A percentile compares a stretch with the other conserved stretches of the same genome.
phyloP scores from a whole-genome alignment of 306 rosid species.

The Castanea mollissima region DNA sequence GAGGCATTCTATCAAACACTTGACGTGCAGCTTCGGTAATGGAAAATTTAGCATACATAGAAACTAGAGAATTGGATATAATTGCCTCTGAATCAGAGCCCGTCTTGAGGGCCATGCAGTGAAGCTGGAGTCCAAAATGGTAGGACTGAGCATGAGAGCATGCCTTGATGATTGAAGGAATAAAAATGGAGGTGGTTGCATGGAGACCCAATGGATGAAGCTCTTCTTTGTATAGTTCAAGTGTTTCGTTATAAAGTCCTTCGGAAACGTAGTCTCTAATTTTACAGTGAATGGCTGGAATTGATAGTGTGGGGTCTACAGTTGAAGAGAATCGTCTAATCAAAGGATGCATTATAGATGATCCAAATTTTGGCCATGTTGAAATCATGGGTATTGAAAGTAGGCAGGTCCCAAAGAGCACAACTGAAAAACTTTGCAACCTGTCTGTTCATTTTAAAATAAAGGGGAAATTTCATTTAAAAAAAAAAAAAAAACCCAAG shows the following conservation, averaged over 20 bases:
- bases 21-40: slow-evolving; percentile 29
- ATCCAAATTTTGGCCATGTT: slow-evolving; percentile 13
- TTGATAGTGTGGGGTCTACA: slow-evolving; percentile 11
- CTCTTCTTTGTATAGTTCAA: slow-evolving; percentile 39
- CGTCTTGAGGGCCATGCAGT: slow-evolving; percentile 42
- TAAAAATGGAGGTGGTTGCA: slow-evolving; percentile 26
- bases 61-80: slow-evolving; percentile 57
- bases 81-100: slow-evolving; percentile 37
- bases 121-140: slow-evolving; percentile 51
- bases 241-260: slow-evolving; percentile 38
- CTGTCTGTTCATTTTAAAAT: no score
- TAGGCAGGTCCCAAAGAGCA: not conserved
- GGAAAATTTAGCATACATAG: slow-evolving; percentile 50
- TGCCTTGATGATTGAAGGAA: slow-evolving; percentile 65
- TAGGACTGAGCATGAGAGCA: slow-evolving; percentile 40
- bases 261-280: slow-evolving; percentile 46
- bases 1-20: slow-evolving; percentile 60
- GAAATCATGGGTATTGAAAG: not conserved
- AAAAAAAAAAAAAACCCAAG: no score
- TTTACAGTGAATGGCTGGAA: not conserved
- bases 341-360: not conserved
- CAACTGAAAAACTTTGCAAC: no score
- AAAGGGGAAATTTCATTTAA: no score
- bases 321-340: slow-evolving; percentile 13
- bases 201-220: slow-evolving; percentile 30